A percentile compares a stretch with the other conserved stretches of the same genome.
These are phyloP conservation scores for Lithocarpus polystachyus DNA, from an alignment of 306 rosid species.

Conservation along the genomic window DNA sequence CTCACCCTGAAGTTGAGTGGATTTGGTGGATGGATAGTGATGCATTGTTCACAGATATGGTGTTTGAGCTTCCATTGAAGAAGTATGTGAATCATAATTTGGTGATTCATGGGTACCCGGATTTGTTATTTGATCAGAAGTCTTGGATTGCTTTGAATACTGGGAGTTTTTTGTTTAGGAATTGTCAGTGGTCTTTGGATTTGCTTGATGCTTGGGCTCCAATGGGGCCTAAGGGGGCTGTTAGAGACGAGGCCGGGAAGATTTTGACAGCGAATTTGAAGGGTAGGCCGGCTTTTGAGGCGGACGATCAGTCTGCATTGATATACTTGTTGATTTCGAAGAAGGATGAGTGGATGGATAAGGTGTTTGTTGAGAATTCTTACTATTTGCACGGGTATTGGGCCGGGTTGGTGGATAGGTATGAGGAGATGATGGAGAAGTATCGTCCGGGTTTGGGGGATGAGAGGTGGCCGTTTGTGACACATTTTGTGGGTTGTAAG, in stretches of 20 bases:
- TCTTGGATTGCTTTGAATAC: conserved; percentile 97
- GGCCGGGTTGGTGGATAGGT: conserved; percentile 97
- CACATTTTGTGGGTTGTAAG: conserved; percentile 96
- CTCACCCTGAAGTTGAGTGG: conserved; percentile 98
- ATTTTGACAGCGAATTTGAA: conserved; percentile 79
- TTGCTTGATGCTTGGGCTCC: conserved; percentile 99
- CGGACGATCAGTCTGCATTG: conserved; percentile 95
- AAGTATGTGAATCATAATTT: conserved; percentile 69
- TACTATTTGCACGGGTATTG: conserved; percentile 95
- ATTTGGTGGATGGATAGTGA: conserved; percentile 99
- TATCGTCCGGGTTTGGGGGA: conserved; percentile 94
- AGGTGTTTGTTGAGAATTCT: conserved; percentile 88
- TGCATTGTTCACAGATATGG: conserved; percentile 93
- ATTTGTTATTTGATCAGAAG: conserved; percentile 86
- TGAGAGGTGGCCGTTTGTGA: conserved; percentile 99
- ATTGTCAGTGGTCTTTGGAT: conserved; percentile 97
- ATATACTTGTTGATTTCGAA: conserved; percentile 77
- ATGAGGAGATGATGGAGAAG: conserved; percentile 97
- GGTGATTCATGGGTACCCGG: conserved; percentile 95
- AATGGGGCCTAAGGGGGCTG: conserved; percentile 89
- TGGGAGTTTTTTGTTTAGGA: conserved; percentile 82
- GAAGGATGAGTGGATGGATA: conserved; percentile 90
- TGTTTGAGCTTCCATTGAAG: conserved; percentile 66
- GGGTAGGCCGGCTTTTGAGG: conserved; percentile 97
- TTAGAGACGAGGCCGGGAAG: conserved; percentile 87